Base-by-base conservation (phyloP, 176 grass and related monocot species). In the Puccinellia tenuiflora region DNA sequence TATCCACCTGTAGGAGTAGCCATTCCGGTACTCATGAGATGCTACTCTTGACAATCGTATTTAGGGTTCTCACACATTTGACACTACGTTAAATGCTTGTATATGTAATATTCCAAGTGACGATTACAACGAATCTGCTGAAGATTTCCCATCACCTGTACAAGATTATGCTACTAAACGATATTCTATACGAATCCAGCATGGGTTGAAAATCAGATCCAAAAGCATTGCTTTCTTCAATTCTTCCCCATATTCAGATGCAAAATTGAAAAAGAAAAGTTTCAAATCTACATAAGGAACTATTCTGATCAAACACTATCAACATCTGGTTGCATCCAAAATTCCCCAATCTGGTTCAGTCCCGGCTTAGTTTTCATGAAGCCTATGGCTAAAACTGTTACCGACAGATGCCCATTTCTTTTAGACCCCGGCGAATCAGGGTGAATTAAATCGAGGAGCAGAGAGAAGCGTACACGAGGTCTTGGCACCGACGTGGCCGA, bases 401-500 rank as follows among this genome's bases (percentile, higher is more conserved):
- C 50, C 25, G 39, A 7, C 6, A 43, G 68, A 45, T 71, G 6
- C n/a, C 42, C 7, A 47, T 29, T 73, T 48, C 42, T 25, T 43
- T 46, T 17, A 28, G 42, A 62, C 68, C 52, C 51, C 40, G 12
- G 39, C 76, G 9, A 65, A 50, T 40, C 42, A 3, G 30, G 61
- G 24, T 53, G 29, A 18, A 60, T 39, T 5, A 88, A 31, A 65
- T 68, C 7, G 60, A 63, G 29, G 26, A 66, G 59, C 47, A 40
- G 60, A 30, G 30, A 81, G 40, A 65, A 5, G 15, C 18, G 22
- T 63, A 76, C 73, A 97, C 24, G 95, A 94, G 3, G 95, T 97
- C 76, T 89, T 87, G 84, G 86, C 83, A 79, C 95, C 92, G 77
- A 93, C 95, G 46, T 97, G 95, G 20, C 88, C 92, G 30, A 97